Percentiles rank a stretch among this genome's conserved stretches.
These are phyloP conservation scores for Blastocystis hominis DNA, from an alignment of 352 stramenopile genomes.

Conservation along the genomic window DNA sequence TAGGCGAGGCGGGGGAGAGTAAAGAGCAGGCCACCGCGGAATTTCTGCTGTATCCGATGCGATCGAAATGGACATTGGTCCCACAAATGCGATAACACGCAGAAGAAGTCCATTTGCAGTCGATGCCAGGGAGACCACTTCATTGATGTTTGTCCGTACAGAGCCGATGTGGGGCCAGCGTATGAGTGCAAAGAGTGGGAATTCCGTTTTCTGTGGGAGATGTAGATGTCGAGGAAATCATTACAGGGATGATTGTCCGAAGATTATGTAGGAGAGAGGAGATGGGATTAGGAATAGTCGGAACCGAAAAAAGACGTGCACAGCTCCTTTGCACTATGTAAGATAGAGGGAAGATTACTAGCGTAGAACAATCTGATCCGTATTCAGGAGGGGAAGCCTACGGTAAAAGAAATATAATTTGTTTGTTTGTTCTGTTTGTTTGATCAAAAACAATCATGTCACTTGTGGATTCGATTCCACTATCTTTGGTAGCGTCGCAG, in stretches of 20 bases:
- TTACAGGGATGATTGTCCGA: conserved; percentile 13
- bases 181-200: conserved; percentile 26
- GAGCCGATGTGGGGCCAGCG: background rate
- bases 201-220: background rate
- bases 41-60: conserved; percentile 17
- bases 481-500: background rate
- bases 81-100: background rate
- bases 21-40: conserved; percentile 9
- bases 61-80: conserved; percentile 35
- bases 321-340: conserved; percentile 38
- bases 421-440: conserved; percentile 16
- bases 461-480: background rate
- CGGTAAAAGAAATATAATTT: background rate
- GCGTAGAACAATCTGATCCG: conserved; percentile 41
- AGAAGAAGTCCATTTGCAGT: background rate
- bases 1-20: background rate
- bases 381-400: conserved; percentile 19
- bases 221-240: conserved; percentile 37
- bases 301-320: conserved; percentile 8
- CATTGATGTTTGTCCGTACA: conserved; percentile 24
- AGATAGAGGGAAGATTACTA: background rate
- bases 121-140: conserved; percentile 24
- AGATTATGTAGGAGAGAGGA: background rate
- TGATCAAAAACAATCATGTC: background rate
- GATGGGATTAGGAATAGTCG: background rate